phyloP scores from a whole-genome alignment of 441 rosid species.

The Pelargonium citronellum region DNA sequence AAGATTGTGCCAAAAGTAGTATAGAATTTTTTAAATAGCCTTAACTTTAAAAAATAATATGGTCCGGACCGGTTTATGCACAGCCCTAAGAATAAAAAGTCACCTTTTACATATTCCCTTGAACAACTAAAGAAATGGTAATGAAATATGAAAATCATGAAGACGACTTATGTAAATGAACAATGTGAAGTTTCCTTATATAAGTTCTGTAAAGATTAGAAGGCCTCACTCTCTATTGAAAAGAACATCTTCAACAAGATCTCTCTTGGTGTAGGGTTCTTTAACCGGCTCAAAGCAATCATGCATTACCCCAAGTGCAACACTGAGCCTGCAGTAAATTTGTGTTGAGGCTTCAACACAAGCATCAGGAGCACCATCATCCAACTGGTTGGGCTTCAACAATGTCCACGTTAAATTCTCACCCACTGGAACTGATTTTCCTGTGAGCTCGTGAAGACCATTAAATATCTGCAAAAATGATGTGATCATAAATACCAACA shows the following conservation, averaged over 20 bases:
- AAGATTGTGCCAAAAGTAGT: too few relatives aligned
- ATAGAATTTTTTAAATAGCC: too few relatives aligned
- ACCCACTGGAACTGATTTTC: constrained; percentile 46
- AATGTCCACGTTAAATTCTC: constrained; percentile 63
- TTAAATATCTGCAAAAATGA: constrained; percentile 39
- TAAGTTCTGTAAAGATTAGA: constrained; percentile 7
- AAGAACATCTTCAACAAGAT: constrained; percentile 63
- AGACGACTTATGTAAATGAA: neutral
- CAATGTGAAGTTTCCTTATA: neutral
- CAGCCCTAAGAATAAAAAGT: too few relatives aligned
- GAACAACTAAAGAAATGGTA: neutral
- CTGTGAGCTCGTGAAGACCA: constrained; percentile 44
- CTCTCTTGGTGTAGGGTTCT: constrained; percentile 49
- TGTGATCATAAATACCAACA: constrained; percentile 18
- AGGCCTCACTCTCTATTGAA: constrained; percentile 56
- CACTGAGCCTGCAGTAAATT: constrained; percentile 50
- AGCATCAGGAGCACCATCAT: constrained; percentile 25
- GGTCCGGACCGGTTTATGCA: too few relatives aligned
- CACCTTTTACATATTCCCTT: neutral
- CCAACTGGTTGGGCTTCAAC: constrained; percentile 32
- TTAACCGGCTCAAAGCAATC: constrained; percentile 72
- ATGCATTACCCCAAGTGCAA: constrained; percentile 73
- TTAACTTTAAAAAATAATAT: too few relatives aligned
- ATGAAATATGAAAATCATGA: neutral
- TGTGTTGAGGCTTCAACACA: constrained; percentile 38